Conservation (phyloP, 2,329 filamentous ascomycete species). For the Verticillium dahliae region DNA sequence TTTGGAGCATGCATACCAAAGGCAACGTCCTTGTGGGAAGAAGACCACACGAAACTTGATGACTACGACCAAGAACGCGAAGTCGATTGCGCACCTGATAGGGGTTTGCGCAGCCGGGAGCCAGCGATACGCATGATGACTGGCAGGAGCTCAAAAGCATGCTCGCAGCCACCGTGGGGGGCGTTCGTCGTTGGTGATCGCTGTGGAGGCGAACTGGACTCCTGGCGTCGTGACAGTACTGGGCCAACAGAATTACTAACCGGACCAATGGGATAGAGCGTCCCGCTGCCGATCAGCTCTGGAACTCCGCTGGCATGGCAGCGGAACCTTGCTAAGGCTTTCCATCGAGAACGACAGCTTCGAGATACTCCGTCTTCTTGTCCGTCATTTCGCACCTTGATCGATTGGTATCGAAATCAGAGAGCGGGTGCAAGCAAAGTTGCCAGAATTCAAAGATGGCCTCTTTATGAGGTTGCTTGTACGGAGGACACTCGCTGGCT, state of each 20-base stretch:
- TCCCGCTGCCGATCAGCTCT: background rate
- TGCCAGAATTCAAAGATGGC: background rate
- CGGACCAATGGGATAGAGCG: background rate
- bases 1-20: no score
- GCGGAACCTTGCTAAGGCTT: background rate
- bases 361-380: background rate
- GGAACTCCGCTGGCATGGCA: background rate
- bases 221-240: background rate
- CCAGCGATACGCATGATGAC: no score
- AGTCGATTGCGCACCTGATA: no score
- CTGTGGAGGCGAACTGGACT: background rate
- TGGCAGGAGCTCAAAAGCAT: no score
- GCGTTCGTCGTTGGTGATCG: background rate
- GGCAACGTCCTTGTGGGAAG: no score
- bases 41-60: no score
- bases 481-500: no score
- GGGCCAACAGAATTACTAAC: background rate
- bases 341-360: background rate
- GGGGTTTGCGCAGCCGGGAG: no score
- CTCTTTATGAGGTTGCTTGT: conserved; percentile 20
- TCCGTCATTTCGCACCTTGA: background rate
- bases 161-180: no score
- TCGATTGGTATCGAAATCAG: background rate
- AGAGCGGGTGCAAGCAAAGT: background rate
- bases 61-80: no score